These are phyloP conservation scores for Chenopodium formosanum DNA, from an alignment of 148 eudicot species.

Conservation along the genomic window DNA sequence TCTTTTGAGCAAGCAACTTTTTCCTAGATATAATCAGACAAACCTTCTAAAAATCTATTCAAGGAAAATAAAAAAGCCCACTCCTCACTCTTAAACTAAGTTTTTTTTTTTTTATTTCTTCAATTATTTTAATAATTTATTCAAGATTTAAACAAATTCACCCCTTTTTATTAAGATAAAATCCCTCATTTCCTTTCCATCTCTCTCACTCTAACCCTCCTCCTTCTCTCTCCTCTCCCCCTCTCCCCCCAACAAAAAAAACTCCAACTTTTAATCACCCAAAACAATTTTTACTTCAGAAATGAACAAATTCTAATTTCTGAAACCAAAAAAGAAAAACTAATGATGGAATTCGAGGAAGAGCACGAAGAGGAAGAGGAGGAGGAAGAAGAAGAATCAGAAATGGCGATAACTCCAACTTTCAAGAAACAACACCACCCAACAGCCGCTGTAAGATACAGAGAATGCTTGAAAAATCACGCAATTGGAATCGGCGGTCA, in stretches of 20 bases:
- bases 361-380: conserved; percentile 46
- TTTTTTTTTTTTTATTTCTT: background rate
- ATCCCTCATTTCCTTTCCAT: background rate
- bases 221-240: background rate
- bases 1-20: background rate
- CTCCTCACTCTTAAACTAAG: background rate
- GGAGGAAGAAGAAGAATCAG: conserved; percentile 33
- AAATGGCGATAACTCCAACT: conserved; percentile 19
- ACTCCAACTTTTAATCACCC: background rate
- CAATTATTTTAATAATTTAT: too few species aligned
- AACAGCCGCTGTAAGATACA: conserved; percentile 32
- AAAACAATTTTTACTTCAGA: too few species aligned
- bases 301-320: too few species aligned
- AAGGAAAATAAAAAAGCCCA: background rate
- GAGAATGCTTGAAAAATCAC: conserved; percentile 84
- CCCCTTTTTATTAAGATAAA: background rate
- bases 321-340: background rate
- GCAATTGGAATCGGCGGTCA: conserved; percentile 75
- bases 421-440: background rate
- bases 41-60: conserved; percentile 4
- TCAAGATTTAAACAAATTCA: background rate
- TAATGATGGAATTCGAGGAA: conserved; percentile 58
- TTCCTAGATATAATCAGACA: background rate
- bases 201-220: background rate
- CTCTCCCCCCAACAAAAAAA: background rate